Percentiles rank a stretch among this genome's conserved stretches.
These are phyloP conservation scores for Calocera cornea DNA, from an alignment of 768 basidiomycete species.

Conservation along the genomic window DNA sequence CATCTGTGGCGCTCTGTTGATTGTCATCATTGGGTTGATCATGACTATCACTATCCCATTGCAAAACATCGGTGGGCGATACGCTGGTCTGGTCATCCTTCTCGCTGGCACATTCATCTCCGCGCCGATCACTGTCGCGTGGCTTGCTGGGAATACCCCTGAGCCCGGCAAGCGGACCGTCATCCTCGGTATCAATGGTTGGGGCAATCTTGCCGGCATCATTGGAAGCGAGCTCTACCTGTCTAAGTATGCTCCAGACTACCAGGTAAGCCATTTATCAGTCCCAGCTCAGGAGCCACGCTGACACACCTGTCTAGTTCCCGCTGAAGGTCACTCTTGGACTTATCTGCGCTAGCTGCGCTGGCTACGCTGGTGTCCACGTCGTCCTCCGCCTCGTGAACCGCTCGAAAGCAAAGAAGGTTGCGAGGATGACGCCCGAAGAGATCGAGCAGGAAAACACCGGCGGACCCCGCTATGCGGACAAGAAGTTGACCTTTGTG, in stretches of 20 bases:
- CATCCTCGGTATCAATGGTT: constrained; percentile 12
- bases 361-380: constrained; percentile 8
- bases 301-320: background rate
- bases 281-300: background rate
- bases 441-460: constrained; percentile 11
- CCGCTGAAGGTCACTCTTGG: constrained; percentile 14
- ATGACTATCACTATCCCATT: background rate
- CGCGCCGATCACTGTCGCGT: background rate
- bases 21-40: background rate
- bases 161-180: constrained; percentile 11
- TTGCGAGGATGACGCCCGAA: constrained; percentile 9
- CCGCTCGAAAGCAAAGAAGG: constrained; percentile 4
- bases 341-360: constrained; percentile 6
- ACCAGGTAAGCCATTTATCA: constrained; percentile 1
- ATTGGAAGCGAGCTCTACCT: constrained; percentile 12
- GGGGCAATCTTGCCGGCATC: constrained; percentile 10
- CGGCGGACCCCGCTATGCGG: constrained; percentile 5
- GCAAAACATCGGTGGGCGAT: background rate
- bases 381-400: constrained; percentile 9
- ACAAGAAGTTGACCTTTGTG: constrained; percentile 15
- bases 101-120: background rate
- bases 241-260: constrained; percentile 11
- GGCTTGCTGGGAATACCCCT: constrained; percentile 11
- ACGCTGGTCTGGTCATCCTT: background rate
- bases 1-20: constrained; percentile 12